These are phyloP conservation scores for Garcia nutans DNA, from an alignment of 345 rosid species.

Conservation along the genomic window DNA sequence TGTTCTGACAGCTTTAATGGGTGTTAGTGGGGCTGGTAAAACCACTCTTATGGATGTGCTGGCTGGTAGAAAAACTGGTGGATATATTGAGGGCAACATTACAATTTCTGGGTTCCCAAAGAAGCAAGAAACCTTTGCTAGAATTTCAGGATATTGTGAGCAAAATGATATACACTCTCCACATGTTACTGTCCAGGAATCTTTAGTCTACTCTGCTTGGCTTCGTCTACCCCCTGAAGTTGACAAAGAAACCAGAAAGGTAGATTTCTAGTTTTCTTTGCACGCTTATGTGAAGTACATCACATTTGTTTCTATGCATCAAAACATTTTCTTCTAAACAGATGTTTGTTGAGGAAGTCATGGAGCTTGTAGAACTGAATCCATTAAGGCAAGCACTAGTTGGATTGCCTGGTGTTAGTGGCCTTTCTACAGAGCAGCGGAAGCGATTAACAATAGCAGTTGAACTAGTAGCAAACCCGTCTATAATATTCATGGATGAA, in stretches of 20 bases:
- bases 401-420: constrained; percentile 77
- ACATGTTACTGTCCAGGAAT: constrained; percentile 65
- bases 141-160: constrained; percentile 72
- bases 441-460: constrained; percentile 85
- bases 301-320: not conserved
- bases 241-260: constrained; percentile 49
- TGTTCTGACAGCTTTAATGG: constrained; percentile 75
- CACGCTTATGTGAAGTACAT: not conserved
- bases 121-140: constrained; percentile 76
- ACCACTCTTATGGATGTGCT: constrained; percentile 82
- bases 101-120: constrained; percentile 68
- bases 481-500: constrained; percentile 92
- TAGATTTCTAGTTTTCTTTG: not conserved
- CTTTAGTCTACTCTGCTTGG: constrained; percentile 72
- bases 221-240: constrained; percentile 53
- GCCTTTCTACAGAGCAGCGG: constrained; percentile 79
- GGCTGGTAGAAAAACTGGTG: constrained; percentile 82
- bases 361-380: constrained; percentile 77
- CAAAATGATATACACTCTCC: constrained; percentile 77
- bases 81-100: constrained; percentile 62
- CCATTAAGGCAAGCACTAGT: constrained; percentile 57
- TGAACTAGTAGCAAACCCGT: constrained; percentile 88
- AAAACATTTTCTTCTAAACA: not conserved
- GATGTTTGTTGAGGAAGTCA: constrained; percentile 61
- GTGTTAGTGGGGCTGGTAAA: constrained; percentile 76